Evolutionary conservation across 805 yeast species (phyloP).

Genomic region (Kodamaea neixiangensis): DNA sequence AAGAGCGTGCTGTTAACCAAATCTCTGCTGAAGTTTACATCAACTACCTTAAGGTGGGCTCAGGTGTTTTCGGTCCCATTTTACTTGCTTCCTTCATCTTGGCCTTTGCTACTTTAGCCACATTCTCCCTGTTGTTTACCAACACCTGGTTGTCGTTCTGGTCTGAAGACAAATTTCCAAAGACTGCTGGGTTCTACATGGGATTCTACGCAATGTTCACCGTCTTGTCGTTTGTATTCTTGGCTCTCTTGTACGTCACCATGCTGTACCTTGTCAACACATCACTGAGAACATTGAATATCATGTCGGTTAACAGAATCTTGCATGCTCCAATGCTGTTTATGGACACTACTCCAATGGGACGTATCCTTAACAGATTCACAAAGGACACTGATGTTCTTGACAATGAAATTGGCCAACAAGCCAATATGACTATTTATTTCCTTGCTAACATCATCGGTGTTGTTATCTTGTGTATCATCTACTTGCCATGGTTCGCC

Average conservation of each 20-base stretch:
- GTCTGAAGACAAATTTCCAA: conserved; percentile 58
- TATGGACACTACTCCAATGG: conserved; percentile 88
- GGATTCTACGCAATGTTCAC: conserved; percentile 71
- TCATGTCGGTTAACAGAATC: conserved; percentile 59
- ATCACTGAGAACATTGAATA: conserved; percentile 61
- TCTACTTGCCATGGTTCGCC: conserved; percentile 76
- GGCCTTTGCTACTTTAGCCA: conserved; percentile 35
- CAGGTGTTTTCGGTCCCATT: conserved; percentile 8
- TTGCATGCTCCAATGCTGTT: conserved; percentile 81
- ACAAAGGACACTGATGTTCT: conserved; percentile 85
- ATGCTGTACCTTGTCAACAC: conserved; percentile 51
- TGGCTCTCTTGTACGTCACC: conserved; percentile 43
- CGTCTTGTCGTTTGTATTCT: conserved; percentile 46
- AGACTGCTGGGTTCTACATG: conserved; percentile 60
- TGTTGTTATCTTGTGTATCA: conserved; percentile 60
- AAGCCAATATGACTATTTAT: conserved; percentile 58
- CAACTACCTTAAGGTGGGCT: conserved; percentile 28
- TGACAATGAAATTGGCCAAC: conserved; percentile 78
- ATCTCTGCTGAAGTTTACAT: conserved; percentile 35
- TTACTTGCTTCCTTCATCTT: conserved; percentile 29
- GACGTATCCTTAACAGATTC: conserved; percentile 80
- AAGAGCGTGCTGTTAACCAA: conserved; percentile 24
- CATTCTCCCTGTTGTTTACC: conserved; percentile 57
- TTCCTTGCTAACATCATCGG: conserved; percentile 59
- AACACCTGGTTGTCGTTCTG: conserved; percentile 86